Evolutionary conservation across 768 basidiomycete genomes (phyloP).

Genomic region (Tylopilus subfusipes): DNA sequence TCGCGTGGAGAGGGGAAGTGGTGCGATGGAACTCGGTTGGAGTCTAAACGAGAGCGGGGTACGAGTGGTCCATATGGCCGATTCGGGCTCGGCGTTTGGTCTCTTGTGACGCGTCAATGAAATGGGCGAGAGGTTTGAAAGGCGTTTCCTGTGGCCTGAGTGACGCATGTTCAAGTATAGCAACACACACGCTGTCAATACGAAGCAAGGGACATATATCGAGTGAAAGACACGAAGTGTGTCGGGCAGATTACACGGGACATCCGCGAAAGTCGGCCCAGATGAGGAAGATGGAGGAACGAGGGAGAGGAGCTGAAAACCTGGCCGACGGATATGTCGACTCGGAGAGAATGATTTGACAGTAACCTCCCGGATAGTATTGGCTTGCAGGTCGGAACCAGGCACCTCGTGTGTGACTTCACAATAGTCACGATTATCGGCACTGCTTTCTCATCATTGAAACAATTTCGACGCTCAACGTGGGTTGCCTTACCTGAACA

Average conservation of each 20-base stretch:
- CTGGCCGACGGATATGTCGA: slow-evolving; percentile 67
- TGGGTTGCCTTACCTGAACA: slow-evolving; percentile 62
- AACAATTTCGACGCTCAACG: background rate
- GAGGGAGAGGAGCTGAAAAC: slow-evolving; percentile 83
- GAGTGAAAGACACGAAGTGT: slow-evolving; percentile 55
- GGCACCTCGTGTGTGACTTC: slow-evolving; percentile 57
- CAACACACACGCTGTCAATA: slow-evolving; percentile 50
- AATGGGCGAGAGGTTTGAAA: slow-evolving; percentile 28
- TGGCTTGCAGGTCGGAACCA: slow-evolving; percentile 18
- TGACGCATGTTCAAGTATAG: slow-evolving; percentile 41
- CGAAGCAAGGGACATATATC: slow-evolving; percentile 61
- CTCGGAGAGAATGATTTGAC: slow-evolving; percentile 84
- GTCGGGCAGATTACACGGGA: slow-evolving; percentile 78
- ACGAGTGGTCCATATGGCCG: slow-evolving; percentile 39
- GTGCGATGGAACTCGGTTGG: slow-evolving; percentile 38
- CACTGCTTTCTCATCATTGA: slow-evolving; percentile 40
- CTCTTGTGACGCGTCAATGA: slow-evolving; percentile 31
- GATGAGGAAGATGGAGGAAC: slow-evolving; percentile 35
- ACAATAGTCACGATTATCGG: slow-evolving; percentile 91
- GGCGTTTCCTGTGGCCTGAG: slow-evolving; percentile 11
- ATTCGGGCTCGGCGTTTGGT: slow-evolving; percentile 31
- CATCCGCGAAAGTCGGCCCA: slow-evolving; percentile 52
- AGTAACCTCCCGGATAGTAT: slow-evolving; percentile 68
- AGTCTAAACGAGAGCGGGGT: slow-evolving; percentile 38
- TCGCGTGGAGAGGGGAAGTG: slow-evolving; percentile 40